Base-by-base conservation (phyloP, 2,329 filamentous ascomycete species). In the Pestalotiopsis sp. region DNA sequence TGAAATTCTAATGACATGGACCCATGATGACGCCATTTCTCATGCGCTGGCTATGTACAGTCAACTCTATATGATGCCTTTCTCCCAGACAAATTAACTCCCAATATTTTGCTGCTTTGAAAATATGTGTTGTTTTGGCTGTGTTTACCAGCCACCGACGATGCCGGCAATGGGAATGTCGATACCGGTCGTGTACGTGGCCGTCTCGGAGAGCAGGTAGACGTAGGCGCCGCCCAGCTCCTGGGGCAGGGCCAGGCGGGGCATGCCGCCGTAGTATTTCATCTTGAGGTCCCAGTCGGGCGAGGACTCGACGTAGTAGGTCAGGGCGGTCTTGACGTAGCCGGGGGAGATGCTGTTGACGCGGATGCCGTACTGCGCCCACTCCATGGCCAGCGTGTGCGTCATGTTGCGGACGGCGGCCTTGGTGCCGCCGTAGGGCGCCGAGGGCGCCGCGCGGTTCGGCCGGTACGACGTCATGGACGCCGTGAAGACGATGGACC, bases 241-340 rank as follows among this genome's bases (percentile, higher is more conserved):
- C 70, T 85, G 81, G 0, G 84, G 83, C 62, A 85, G 81, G 0
- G 86, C 87, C 49, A 89, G 72, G 36, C 86, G 78, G 12, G 85
- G 86, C 80, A 89, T 88, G 3, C 86, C 86, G 3, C 86, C 85
- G 72, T 88, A 88, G 73, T 89, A 88, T 76, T 87, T 84, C 79
- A 89, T 82, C 78, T 89, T 85, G 70, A 82, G 78, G 68, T 85
- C 83, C 87, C 86, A 89, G 73, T 88, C 86, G 0, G 85, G 83
- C 17, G 81, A 79, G n/a, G 81, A 81, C 68, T 83, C 81, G 4
- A 89, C 85, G 72, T 83, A 85, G 73, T 84, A 85, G 6, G 83
- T 85, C 78, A 86, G 78, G 4, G 82, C 82, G 0, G 83, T 82
- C 74, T 79, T 78, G 65, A 83, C 78, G 65, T 80, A 80, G 73